Conservation (phyloP, 2,329 filamentous ascomycete genomes). For the Dactylonectria estremocensis region DNA sequence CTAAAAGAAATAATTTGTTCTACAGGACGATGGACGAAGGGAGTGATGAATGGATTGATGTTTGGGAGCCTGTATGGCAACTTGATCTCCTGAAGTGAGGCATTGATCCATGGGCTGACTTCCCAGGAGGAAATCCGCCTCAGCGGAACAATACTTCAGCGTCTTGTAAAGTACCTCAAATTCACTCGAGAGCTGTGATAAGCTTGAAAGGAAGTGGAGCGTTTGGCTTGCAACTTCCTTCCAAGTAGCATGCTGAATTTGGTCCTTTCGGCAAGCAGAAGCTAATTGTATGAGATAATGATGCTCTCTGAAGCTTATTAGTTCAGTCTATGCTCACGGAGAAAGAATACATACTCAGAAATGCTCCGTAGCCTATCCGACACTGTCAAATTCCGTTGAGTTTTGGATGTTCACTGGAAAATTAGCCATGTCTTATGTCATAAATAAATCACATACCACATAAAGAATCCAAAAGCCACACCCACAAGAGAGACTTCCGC, state of each 20-base stretch:
- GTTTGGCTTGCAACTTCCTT: slow-evolving; percentile 1
- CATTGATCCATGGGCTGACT: background rate
- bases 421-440: no score
- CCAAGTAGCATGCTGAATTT: slow-evolving; percentile 1
- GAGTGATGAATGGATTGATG: slow-evolving; percentile 1
- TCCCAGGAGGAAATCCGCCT: background rate
- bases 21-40: background rate
- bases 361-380: no score
- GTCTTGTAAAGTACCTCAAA: background rate
- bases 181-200: background rate
- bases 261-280: background rate
- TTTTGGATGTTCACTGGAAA: no score
- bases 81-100: background rate
- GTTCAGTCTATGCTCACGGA: no score
- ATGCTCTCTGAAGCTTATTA: no score
- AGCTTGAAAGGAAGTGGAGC: background rate
- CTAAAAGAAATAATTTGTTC: background rate
- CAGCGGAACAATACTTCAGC: background rate
- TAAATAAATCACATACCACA: no score
- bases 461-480: no score
- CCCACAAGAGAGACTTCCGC: no score
- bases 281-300: background rate
- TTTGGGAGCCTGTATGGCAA: background rate
- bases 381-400: no score
- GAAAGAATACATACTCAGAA: no score